Evolutionary conservation across 106 monocot genomes (phyloP), one percentile per base, ranked within the genome.

Genomic region (Hemerocallis citrina): DNA sequence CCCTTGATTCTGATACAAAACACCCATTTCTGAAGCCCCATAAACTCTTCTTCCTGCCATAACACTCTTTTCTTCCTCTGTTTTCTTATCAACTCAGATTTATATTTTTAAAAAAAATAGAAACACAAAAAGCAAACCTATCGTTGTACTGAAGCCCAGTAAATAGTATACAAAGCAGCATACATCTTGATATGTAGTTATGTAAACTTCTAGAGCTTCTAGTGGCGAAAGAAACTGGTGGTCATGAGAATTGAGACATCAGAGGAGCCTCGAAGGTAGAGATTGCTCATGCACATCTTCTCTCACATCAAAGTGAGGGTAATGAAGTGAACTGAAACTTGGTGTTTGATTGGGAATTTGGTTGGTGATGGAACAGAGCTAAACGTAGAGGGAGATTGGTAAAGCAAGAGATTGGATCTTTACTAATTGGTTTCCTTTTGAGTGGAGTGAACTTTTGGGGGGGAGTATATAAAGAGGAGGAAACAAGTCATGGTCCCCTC

Each of bases 221-320:
- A 75, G 58, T 87, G 86, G 45, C 79, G 75, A 62, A 82, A 87
- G 69, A 82, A 81, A 74, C 88, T 88, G 42, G 88, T 88, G 76
- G 61, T 71, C 88, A 75, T 74, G 62, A 70, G 45, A 23, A 79
- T 60, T 31, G 79, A 70, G 39, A 60, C 75, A 46, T 73, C 75
- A 25, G 57, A 69, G 12, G 76, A 67, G 34, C 62, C 58, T 24
- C 57, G 64, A 43, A 69, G 49, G 19, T 27, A 55, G 22, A 59
- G 57, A 34, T 52, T 61, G 25, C 62, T 19, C 19, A 72, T 43
- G 16, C 72, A 77, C 85, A 85, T 78, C 48, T 35, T 41, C 16
- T 69, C 48, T 17, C 59, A 61, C 69, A 52, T 59, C 35, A 59
- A 37, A n/a, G n/a, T n/a, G 43, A 45, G 60, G 27, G 22, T 8